Evolutionary conservation across 164 flowering plant species (phyloP), one percentile per base, ranked within the genome.

Genomic region (Vitis cinerea): DNA sequence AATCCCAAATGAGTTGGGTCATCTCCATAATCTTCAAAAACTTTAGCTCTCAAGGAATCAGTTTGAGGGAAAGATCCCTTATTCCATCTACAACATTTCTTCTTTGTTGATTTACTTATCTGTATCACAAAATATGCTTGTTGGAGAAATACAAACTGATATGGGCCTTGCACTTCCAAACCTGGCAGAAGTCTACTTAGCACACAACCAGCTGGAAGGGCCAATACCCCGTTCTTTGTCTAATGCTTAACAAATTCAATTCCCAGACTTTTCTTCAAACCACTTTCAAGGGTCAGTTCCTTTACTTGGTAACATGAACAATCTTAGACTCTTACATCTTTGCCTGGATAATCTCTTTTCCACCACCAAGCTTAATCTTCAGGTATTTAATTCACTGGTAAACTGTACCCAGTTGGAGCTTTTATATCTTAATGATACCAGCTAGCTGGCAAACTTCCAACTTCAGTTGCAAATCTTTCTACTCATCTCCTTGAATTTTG

Each of bases 261-360:
- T 15, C 54, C 74, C 71, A 17, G 78, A 75, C 27, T 63, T 75
- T 14, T 60, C 74, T 47, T 31, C 54, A 1, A 75, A 75, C 16
- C 15, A n/a, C 3, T 61, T 75, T 31, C 23, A 19, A 11, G 78
- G 71, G 9, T 6, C 60, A 48, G 9, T 72, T 19, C 75, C 75
- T 15, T 11, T 50, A 27, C 47, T 65, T 15, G 64, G 65, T 19
- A 60, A 37, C 44, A 2, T 65, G 65, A 65, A 58, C 0, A 31
- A 59, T 10, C 74, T 72, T 16, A 31, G 23, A 30, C 2, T 0
- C 37, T 50, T 72, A 12, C 12, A 59, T 59, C 59, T 72, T 9
- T 65, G 69, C 12, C 5, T 29, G 11, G 65, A 72, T 37, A 58
- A 5, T 27, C 52, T 72, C 17, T 10, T 65, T 58, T 72, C 74